These are phyloP conservation scores for Moesziomyces sp. DNA, from an alignment of 1,284 basidiomycete species.

Conservation along the genomic window DNA sequence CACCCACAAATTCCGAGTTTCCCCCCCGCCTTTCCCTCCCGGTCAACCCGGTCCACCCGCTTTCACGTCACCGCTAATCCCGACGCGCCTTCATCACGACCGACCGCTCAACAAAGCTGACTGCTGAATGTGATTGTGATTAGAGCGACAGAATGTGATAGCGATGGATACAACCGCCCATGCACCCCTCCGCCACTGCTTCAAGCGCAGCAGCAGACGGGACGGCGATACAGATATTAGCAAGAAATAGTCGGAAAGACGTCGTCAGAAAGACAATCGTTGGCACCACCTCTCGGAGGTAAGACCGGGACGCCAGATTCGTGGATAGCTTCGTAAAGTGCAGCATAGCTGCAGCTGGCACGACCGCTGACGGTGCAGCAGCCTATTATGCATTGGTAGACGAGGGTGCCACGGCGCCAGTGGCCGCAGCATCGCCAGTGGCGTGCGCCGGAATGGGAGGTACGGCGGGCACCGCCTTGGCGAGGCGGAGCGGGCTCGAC, in stretches of 20 bases:
- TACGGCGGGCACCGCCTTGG: slow-evolving; percentile 10
- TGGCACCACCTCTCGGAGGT: too few relatives aligned
- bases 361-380: background rate
- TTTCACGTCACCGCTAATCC: slow-evolving; percentile 21
- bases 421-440: slow-evolving; percentile 9
- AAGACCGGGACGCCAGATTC: too few relatives aligned
- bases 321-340: too few relatives aligned
- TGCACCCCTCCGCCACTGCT: background rate
- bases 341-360: too few relatives aligned
- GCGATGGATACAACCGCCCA: slow-evolving; percentile 13
- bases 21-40: background rate
- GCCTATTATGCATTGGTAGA: background rate
- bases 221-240: slow-evolving; percentile 24
- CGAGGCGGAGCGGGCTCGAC: slow-evolving; percentile 6
- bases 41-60: background rate
- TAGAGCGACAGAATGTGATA: slow-evolving; percentile 24
- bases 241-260: slow-evolving; percentile 17
- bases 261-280: background rate
- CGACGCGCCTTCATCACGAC: slow-evolving; percentile 1
- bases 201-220: slow-evolving; percentile 2
- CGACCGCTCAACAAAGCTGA: background rate
- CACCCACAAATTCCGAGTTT: too few relatives aligned
- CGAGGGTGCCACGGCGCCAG: slow-evolving; percentile 8
- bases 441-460: slow-evolving; percentile 11
- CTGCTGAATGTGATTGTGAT: slow-evolving; percentile 17